Base-by-base conservation (phyloP, 2,329 filamentous ascomycete species). In the Gyromitra esculenta region DNA sequence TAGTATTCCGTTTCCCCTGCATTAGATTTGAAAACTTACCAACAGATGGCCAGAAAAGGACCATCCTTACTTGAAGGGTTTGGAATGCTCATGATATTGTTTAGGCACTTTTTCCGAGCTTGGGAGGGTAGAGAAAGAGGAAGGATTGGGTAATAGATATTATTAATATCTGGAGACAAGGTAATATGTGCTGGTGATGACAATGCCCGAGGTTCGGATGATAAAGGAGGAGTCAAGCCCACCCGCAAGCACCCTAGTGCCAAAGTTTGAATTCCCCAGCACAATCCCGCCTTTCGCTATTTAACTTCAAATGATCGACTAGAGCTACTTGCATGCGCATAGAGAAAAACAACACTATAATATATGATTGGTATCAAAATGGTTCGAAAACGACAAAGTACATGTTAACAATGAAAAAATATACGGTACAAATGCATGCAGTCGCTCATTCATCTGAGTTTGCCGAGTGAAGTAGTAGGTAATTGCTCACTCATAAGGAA, bases 31-130 rank as follows among this genome's bases (percentile, higher is more conserved):
- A 25, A 21, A 41, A 64, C 56, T 9, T 64, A 75, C 72, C 72
- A 75, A 21, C 39, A 43, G 13, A 75, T 21, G 50, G 72, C 72
- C 6, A 75, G 21, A 52, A 18, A 57, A 7, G 65, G 39, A 41
- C 11, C 21, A 39, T 18, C 45, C 48, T 18, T 31, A n/a, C 9
- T 50, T 21, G 21, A 7, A n/a, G 18, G 1, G 15, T 60, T 56
- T n/a, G 25, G 57, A 15, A 25, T 52, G 25, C 35, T 62, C 72
- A 75, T 75, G 18, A n/a, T 45, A 21, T 31, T n/a, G 43, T 25
- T 70, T 48, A 18, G 48, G 31, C 59, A 8, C 48, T 59, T 31
- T 8, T 2, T 5, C 21, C 5, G 2, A n/a, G 21, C 45, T 18
- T 13, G 8, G 13, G 6, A 15, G 31, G 15, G 3, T 13, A 67